Evolutionary conservation across 2,329 filamentous ascomycete genomes (phyloP).

Genomic region (Helminthosporium solani): DNA sequence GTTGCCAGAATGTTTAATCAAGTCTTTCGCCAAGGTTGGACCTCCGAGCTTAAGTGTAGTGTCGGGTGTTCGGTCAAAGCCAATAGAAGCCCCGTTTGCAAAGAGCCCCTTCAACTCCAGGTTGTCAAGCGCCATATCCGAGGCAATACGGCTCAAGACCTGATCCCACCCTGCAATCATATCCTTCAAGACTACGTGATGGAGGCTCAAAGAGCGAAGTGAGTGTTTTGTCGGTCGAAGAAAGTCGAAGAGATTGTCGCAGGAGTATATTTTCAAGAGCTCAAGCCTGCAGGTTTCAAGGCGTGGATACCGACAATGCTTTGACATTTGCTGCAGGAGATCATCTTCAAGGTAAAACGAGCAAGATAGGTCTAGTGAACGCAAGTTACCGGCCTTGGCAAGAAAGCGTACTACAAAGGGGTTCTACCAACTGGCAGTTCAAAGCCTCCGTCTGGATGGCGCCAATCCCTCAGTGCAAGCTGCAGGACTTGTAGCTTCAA

Average conservation of each 20-base stretch:
- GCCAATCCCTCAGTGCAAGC: conserved; percentile 32
- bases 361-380: conserved; percentile 21
- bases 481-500: conserved; percentile 13
- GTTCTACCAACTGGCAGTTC: conserved; percentile 16
- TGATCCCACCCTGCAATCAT: conserved; percentile 14
- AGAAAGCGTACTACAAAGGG: conserved; percentile 34
- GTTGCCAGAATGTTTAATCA: conserved; percentile 7
- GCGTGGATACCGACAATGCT: conserved; percentile 17
- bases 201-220: conserved; percentile 15
- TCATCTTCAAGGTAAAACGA: conserved; percentile 26
- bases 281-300: conserved; percentile 19
- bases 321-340: conserved; percentile 24
- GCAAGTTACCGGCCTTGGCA: conserved; percentile 20
- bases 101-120: conserved; percentile 16
- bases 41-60: conserved; percentile 4
- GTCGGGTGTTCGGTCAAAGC: conserved; percentile 5
- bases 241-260: conserved; percentile 16
- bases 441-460: conserved; percentile 25
- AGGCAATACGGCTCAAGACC: conserved; percentile 13
- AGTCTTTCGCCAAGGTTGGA: conserved; percentile 6
- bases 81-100: conserved; percentile 9
- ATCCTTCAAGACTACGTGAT: conserved; percentile 15
- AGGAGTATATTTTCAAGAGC: conserved; percentile 15
- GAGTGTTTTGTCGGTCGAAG: conserved; percentile 10
- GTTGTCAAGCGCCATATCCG: conserved; percentile 9